Evolutionary conservation across 371 early-diverging fungal genomes (phyloP).

Genomic region (Mortierella sp.): DNA sequence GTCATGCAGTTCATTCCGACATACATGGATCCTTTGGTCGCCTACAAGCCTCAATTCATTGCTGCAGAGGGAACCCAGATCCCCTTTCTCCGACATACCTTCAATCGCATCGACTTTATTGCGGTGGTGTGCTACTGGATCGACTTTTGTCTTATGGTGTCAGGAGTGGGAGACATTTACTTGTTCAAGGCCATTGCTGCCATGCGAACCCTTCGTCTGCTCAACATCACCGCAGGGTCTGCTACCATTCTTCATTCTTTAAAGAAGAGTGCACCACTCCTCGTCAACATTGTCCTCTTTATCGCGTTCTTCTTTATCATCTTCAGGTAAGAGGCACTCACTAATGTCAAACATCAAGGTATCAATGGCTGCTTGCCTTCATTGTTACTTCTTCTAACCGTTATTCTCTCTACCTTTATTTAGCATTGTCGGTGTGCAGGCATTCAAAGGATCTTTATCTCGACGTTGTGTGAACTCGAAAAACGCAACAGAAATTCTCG

Average conservation of each 20-base stretch:
- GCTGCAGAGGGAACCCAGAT: conserved; percentile 30
- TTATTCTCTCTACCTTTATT: neutral
- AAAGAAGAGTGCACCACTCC: conserved; percentile 72
- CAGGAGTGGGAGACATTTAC: conserved; percentile 60
- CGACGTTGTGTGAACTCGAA: conserved; percentile 64
- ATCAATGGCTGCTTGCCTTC: too few species aligned
- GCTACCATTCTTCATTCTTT: conserved; percentile 72
- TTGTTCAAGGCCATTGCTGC: conserved; percentile 71
- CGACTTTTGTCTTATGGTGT: conserved; percentile 62
- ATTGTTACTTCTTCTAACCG: neutral
- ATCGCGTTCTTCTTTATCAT: conserved; percentile 75
- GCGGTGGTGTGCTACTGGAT: conserved; percentile 74
- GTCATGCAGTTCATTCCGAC: conserved; percentile 38
- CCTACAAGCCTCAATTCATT: conserved; percentile 45
- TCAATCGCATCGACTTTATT: conserved; percentile 77
- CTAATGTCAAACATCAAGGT: too few species aligned
- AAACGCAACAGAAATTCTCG: conserved; percentile 9
- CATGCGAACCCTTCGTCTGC: conserved; percentile 67
- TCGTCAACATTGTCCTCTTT: conserved; percentile 71
- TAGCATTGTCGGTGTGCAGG: conserved; percentile 74
- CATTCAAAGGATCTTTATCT: conserved; percentile 75
- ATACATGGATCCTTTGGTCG: conserved; percentile 40
- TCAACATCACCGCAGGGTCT: conserved; percentile 73
- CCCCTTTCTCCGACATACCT: conserved; percentile 75
- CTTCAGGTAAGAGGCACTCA: conserved; percentile 67